These are phyloP conservation scores for Akebia trifoliata DNA, from an alignment of 164 flowering plant species.

Conservation along the genomic window DNA sequence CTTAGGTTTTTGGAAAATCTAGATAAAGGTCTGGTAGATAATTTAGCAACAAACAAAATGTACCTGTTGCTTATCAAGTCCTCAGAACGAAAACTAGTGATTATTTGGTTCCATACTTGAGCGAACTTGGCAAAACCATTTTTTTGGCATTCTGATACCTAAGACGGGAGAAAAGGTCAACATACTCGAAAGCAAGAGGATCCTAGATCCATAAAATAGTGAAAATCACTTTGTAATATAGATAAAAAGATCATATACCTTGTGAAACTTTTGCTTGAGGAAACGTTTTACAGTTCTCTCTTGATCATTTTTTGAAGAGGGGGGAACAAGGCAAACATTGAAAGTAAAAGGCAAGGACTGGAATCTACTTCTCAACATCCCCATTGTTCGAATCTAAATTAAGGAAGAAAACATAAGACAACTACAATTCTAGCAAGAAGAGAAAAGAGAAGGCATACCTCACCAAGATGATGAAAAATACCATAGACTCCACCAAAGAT, in stretches of 20 bases:
- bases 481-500: conserved; percentile 49
- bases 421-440: background rate
- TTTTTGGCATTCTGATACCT: conserved; percentile 43
- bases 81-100: conserved; percentile 65
- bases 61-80: conserved; percentile 93
- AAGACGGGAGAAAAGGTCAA: conserved; percentile 9
- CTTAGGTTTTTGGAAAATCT: background rate
- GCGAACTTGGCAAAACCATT: conserved; percentile 56
- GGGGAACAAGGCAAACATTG: conserved; percentile 56
- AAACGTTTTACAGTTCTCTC: conserved; percentile 27
- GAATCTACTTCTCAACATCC: conserved; percentile 84
- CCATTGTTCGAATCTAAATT: conserved; percentile 76
- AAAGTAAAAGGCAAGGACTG: conserved; percentile 77
- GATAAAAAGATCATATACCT: background rate
- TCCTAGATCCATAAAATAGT: background rate
- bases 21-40: background rate
- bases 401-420: conserved; percentile 6
- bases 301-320: conserved; percentile 29
- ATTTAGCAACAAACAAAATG: conserved; percentile 1
- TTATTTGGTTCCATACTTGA: conserved; percentile 83
- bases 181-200: conserved; percentile 3
- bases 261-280: conserved; percentile 21
- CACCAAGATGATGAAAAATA: conserved; percentile 84
- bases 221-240: background rate
- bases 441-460: conserved; percentile 41